A percentile compares a stretch with the other conserved stretches of the same genome.
These are phyloP conservation scores for Zymoseptoria crescenta DNA, from an alignment of 2,329 filamentous ascomycete genomes.

Conservation along the genomic window DNA sequence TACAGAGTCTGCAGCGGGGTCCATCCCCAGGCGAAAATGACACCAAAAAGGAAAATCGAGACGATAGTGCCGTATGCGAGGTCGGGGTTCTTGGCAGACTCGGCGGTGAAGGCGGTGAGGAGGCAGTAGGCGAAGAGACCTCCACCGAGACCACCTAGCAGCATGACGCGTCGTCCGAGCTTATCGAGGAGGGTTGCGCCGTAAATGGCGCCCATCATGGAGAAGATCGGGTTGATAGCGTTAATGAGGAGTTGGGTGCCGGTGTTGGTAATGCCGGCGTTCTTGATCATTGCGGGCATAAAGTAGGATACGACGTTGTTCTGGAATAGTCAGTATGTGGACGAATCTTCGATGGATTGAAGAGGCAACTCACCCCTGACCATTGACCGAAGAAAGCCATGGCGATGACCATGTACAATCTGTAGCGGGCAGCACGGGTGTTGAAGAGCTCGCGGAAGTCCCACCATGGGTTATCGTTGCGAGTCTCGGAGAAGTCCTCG, in stretches of 20 bases:
- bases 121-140: slow-evolving; percentile 30
- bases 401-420: slow-evolving; percentile 33
- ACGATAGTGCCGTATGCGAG: slow-evolving; percentile 32
- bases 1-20: slow-evolving; percentile 35
- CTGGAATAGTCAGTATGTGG: neutral
- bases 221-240: slow-evolving; percentile 35
- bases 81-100: slow-evolving; percentile 15
- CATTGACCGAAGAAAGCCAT: slow-evolving; percentile 39
- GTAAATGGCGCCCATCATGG: slow-evolving; percentile 32
- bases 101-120: slow-evolving; percentile 31
- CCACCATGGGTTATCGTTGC: slow-evolving; percentile 22
- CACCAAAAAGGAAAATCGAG: slow-evolving; percentile 35
- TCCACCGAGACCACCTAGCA: slow-evolving; percentile 31
- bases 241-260: slow-evolving; percentile 35
- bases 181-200: slow-evolving; percentile 27
- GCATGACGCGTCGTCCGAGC: slow-evolving; percentile 27
- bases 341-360: slow-evolving; percentile 6
- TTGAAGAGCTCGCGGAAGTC: slow-evolving; percentile 39
- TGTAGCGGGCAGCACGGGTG: slow-evolving; percentile 45
- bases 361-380: slow-evolving; percentile 29
- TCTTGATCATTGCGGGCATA: slow-evolving; percentile 31
- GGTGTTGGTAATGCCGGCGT: slow-evolving; percentile 31
- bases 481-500: slow-evolving; percentile 41
- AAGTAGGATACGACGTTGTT: slow-evolving; percentile 29
- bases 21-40: slow-evolving; percentile 35